A percentile compares a stretch with the other conserved stretches of the same genome.
These are phyloP conservation scores for Cladophialophora psammophila DNA, from an alignment of 2,329 filamentous ascomycete genomes.

Conservation along the genomic window DNA sequence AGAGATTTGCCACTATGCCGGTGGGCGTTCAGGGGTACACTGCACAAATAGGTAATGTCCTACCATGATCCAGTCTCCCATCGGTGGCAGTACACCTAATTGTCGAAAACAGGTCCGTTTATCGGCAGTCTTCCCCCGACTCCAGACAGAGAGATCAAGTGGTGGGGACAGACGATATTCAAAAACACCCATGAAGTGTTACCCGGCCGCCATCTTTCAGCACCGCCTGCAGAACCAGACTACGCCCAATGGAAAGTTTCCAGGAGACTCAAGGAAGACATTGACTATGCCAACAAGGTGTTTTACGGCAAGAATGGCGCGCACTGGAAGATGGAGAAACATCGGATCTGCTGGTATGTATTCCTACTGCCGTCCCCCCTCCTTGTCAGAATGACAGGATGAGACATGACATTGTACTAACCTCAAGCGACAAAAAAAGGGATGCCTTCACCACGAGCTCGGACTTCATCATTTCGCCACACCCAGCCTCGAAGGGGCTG, in stretches of 20 bases:
- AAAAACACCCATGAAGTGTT: slow-evolving; percentile 62
- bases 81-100: not conserved
- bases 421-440: slow-evolving; percentile 52
- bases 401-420: not conserved
- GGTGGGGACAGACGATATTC: slow-evolving; percentile 69
- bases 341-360: slow-evolving; percentile 71
- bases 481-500: slow-evolving; percentile 50
- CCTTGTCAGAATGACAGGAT: slow-evolving; percentile 10
- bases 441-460: slow-evolving; percentile 69
- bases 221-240: slow-evolving; percentile 62
- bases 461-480: slow-evolving; percentile 59
- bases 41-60: slow-evolving; percentile 42
- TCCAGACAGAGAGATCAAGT: slow-evolving; percentile 54
- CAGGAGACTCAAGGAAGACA: slow-evolving; percentile 63
- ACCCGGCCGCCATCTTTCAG: slow-evolving; percentile 63
- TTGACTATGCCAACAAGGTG: slow-evolving; percentile 62
- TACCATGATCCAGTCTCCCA: not conserved
- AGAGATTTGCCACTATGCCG: slow-evolving; percentile 51
- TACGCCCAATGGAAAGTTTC: slow-evolving; percentile 71
- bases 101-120: slow-evolving; percentile 56
- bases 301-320: slow-evolving; percentile 67
- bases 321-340: slow-evolving; percentile 66
- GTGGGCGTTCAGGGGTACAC: slow-evolving; percentile 57
- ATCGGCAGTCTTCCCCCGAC: slow-evolving; percentile 67
- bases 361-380: slow-evolving; percentile 23